Conservation (phyloP, 1,139 yeast species). For the Kurtzmaniella quercitrusa region DNA sequence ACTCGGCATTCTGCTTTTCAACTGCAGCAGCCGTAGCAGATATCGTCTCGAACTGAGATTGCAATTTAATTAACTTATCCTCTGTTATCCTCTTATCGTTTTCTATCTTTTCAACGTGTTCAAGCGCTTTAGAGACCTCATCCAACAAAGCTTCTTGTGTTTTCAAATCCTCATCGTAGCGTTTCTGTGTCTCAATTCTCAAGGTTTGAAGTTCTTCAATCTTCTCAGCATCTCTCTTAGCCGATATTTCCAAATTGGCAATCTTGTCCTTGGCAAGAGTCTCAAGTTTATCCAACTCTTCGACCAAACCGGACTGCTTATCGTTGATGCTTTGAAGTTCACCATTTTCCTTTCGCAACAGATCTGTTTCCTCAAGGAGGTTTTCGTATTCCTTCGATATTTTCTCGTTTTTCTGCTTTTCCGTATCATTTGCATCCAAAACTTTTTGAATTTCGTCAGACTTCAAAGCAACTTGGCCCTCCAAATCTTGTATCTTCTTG, state of each 20-base stretch:
- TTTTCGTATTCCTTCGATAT: slow-evolving; percentile 18
- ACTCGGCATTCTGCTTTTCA: slow-evolving; percentile 6
- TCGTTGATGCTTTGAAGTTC: slow-evolving; percentile 14
- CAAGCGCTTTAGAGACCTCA: not conserved
- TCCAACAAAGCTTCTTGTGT: not conserved
- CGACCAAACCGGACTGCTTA: slow-evolving; percentile 19
- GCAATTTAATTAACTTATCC: not conserved
- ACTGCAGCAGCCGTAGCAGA: not conserved
- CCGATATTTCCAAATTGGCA: slow-evolving; percentile 16
- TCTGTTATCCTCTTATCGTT: not conserved
- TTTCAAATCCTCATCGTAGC: not conserved
- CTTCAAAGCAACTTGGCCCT: slow-evolving; percentile 6
- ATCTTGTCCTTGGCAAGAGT: slow-evolving; percentile 21
- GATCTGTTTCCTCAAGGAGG: slow-evolving; percentile 10
- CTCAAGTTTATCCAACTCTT: slow-evolving; percentile 20
- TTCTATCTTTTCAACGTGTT: not conserved
- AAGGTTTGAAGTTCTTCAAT: not conserved
- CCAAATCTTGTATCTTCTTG: slow-evolving; percentile 3
- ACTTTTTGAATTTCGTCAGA: slow-evolving; percentile 11
- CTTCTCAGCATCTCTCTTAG: slow-evolving; percentile 9
- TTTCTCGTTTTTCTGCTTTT: slow-evolving; percentile 9
- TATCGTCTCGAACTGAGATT: slow-evolving; percentile 1
- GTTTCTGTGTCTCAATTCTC: not conserved
- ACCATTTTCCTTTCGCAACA: slow-evolving; percentile 11
- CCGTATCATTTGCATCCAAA: slow-evolving; percentile 12